phyloP scores from a whole-genome alignment of 805 yeast genomes.

The Candida schatavii region DNA sequence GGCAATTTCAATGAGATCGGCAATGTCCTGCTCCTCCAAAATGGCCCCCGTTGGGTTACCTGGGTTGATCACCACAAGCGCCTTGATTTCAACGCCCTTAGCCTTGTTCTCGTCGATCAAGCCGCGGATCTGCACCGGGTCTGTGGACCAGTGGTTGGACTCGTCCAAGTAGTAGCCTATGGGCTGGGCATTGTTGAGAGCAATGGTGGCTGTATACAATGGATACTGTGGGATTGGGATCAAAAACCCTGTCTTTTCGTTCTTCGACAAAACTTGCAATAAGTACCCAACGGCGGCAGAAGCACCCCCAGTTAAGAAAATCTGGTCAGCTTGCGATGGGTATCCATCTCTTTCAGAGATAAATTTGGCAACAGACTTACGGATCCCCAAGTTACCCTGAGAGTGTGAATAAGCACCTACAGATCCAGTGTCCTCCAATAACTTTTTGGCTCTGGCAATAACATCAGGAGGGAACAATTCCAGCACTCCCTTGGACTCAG shows the following conservation, averaged over 20 bases:
- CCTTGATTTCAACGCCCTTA: constrained; percentile 62
- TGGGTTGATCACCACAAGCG: constrained; percentile 92
- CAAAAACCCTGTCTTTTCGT: constrained; percentile 69
- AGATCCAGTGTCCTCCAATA: constrained; percentile 68
- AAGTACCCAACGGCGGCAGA: constrained; percentile 87
- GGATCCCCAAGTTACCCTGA: constrained; percentile 74
- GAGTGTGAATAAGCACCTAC: constrained; percentile 95
- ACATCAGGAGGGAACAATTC: constrained; percentile 63
- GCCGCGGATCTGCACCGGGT: constrained; percentile 58
- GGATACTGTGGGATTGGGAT: constrained; percentile 99
- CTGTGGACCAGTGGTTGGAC: constrained; percentile 77
- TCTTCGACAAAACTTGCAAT: constrained; percentile 65
- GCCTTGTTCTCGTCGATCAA: constrained; percentile 47
- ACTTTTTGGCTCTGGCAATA: constrained; percentile 59
- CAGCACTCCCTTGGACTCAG: constrained; percentile 24
- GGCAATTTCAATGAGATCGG: constrained; percentile 70
- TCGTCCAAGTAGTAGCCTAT: constrained; percentile 88
- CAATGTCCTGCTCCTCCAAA: constrained; percentile 61
- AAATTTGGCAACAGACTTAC: constrained; percentile 79
- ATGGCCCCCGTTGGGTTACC: constrained; percentile 98
- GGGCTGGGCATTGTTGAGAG: constrained; percentile 77
- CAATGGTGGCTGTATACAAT: constrained; percentile 89
- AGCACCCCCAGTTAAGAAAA: constrained; percentile 91
- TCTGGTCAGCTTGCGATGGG: constrained; percentile 61
- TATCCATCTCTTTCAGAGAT: constrained; percentile 68